Base-by-base conservation (phyloP, 2,329 filamentous ascomycete species). In the Talaromyces marneffei region DNA sequence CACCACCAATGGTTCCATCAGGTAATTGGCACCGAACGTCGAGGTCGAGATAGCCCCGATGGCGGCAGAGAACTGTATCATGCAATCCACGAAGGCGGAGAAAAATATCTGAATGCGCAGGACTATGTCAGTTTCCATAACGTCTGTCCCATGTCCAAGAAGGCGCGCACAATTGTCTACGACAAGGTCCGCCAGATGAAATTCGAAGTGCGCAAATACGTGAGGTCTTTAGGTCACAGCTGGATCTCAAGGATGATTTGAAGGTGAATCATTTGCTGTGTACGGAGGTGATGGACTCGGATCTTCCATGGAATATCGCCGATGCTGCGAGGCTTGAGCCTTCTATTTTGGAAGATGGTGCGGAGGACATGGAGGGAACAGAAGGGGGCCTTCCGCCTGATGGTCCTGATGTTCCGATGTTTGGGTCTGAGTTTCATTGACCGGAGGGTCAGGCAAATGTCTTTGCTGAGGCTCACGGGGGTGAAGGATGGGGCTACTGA, bases 1-100 rank as follows among this genome's bases (percentile, higher is more conserved):
- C 78, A 80, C 67, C 76, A 78, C 0, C 77, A 83, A 66, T 82
- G 78, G 76, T 66, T 81, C 33, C 72, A 70, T 1, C 74, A 80
- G 57, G 67, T 71, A 14, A 70, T 81, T 37, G 69, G 55, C 48
- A 48, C 74, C 39, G 71, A 72, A 8, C 73, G 75, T 25, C 71
- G 70, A 40, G 79, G 75, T 10, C 71, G 72, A 39, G 67, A 68
- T 40, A 72, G 71, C 0, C 58, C 64, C 1, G 82, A 83, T 63
- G 77, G 79, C 53, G 82, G 82, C 1, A 79, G 73, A 54, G 70
- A 69, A 7, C 75, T 83, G 20, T 82, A 81, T 65, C 69, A 70
- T 4, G 63, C 69, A 2, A 69, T 83, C 23, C 67, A 67, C 9
- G 62, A 69, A 3, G 80, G 72, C 1, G 78, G 76, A 3, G 68